These are phyloP conservation scores for Xerocomellus intermedius DNA, from an alignment of 768 basidiomycete genomes.

Conservation along the genomic window DNA sequence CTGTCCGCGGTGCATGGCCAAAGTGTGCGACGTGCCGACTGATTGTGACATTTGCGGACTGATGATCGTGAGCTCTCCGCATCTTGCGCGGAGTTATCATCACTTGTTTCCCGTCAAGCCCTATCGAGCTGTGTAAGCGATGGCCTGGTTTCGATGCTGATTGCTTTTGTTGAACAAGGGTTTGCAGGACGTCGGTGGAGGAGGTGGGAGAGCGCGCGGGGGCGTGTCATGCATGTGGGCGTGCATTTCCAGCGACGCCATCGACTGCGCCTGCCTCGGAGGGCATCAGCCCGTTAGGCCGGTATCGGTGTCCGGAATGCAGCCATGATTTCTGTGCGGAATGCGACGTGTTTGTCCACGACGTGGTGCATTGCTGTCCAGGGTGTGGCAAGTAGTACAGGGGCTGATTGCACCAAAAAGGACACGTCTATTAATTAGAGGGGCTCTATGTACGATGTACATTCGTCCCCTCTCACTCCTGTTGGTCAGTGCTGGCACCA, in stretches of 20 bases:
- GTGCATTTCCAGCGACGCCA: conserved; percentile 55
- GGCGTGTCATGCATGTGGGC: conserved; percentile 78
- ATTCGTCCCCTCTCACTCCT: conserved; percentile 42
- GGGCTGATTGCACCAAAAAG: neutral
- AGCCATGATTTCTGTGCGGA: conserved; percentile 87
- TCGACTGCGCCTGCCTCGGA: conserved; percentile 43
- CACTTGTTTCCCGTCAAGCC: conserved; percentile 93
- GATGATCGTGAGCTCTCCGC: conserved; percentile 97
- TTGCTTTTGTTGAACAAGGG: conserved; percentile 1
- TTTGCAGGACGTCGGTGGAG: conserved; percentile 39
- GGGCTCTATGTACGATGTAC: conserved; percentile 1
- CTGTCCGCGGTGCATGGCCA: conserved; percentile 89
- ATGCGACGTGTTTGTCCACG: conserved; percentile 95
- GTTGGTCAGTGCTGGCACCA: conserved; percentile 52
- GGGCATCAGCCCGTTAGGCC: conserved; percentile 79
- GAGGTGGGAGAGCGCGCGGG: conserved; percentile 35
- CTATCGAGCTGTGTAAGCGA: conserved; percentile 76
- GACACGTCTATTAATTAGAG: neutral
- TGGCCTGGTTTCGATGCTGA: neutral
- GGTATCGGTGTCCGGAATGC: conserved; percentile 91
- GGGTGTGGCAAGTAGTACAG: conserved; percentile 61
- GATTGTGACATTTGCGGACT: conserved; percentile 97
- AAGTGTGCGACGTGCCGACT: conserved; percentile 97
- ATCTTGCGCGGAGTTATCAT: conserved; percentile 93
- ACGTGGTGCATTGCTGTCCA: conserved; percentile 93